A percentile compares a stretch with the other conserved stretches of the same genome.
Conservation (phyloP, 331 rosid species). For the Rhamnella rubrinervis region DNA sequence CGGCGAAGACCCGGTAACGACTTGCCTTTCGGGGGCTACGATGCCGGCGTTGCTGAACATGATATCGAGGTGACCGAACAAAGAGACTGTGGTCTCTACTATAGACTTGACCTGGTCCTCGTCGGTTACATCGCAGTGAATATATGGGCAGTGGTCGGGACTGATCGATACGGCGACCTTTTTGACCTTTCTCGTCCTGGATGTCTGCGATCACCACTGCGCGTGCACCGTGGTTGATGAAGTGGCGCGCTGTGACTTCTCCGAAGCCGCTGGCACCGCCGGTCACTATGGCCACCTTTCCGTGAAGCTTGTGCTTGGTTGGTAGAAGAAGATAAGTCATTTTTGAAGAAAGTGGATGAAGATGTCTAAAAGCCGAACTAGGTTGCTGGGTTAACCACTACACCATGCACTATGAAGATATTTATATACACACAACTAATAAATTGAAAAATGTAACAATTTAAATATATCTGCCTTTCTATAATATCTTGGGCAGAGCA, state of each 20-base stretch:
- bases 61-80: constrained; percentile 12
- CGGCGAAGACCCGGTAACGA: neutral
- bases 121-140: constrained; percentile 16
- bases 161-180: constrained; percentile 14
- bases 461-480: too few relatives aligned
- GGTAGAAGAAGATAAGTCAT: neutral
- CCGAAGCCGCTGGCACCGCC: constrained; percentile 17
- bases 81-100: neutral
- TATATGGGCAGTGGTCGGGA: neutral
- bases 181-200: constrained; percentile 6
- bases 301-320: constrained; percentile 6
- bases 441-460: too few relatives aligned
- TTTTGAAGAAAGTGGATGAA: neutral
- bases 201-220: constrained; percentile 10
- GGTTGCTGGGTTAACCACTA: too few relatives aligned
- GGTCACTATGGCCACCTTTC: constrained; percentile 19
- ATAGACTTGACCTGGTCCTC: constrained; percentile 15
- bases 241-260: constrained; percentile 3
- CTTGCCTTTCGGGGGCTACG: neutral
- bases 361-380: too few relatives aligned
- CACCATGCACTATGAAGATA: too few relatives aligned
- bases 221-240: neutral
- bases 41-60: constrained; percentile 26
- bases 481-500: too few relatives aligned
- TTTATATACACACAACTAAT: too few relatives aligned